Base-by-base conservation (phyloP, 148 eudicot genomes). In the Vaccinium darrowii region DNA sequence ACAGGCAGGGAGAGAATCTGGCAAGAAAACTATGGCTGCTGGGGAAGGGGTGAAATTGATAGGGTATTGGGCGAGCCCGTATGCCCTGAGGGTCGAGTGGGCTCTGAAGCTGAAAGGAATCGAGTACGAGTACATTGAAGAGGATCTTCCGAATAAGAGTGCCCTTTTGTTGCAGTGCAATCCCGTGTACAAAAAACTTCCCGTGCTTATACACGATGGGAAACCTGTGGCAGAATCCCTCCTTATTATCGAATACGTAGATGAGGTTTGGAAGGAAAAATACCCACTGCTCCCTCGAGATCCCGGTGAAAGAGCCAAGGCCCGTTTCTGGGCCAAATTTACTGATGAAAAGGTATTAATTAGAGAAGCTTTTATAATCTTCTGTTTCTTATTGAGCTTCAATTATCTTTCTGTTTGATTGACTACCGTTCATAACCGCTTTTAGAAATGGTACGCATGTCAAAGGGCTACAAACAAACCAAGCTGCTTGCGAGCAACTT, bases 101-200 rank as follows among this genome's bases (percentile, higher is more conserved):
- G 89, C 89, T 80, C 78, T 89, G 33, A 87, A 85, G 39, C 27
- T 87, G 50, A 89, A 89, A 85, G 89, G 84, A 18, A 39, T 87
- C 21, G 81, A 78, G 67, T 89, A 76, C n/a, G 87, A 82, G 19
- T 87, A 87, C 77, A 23, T 65, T 5, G 84, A 87, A 75, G 86
- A 82, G 57, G 89, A 86, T 49, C 78, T 89, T 16, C n/a, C 58
- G 3, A 82, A 85, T n/a, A 89, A 89, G 87, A 89, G 89, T 80
- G 60, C 57, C 36, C 23, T 82, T 7, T 82, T 87, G 84, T 50
- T 87, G 21, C 81, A 83, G 27, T 58, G 52, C n/a, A 81, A 81
- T 74, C 84, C 60, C 5, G 84, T 65, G 71, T 80, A 50, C 21
- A 62, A 63, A n/a, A 63, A 63, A 27, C 0, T n/a, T 63, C 69